Conservation (phyloP, 768 basidiomycete species). For the Candolleomyces aberdarensis region DNA sequence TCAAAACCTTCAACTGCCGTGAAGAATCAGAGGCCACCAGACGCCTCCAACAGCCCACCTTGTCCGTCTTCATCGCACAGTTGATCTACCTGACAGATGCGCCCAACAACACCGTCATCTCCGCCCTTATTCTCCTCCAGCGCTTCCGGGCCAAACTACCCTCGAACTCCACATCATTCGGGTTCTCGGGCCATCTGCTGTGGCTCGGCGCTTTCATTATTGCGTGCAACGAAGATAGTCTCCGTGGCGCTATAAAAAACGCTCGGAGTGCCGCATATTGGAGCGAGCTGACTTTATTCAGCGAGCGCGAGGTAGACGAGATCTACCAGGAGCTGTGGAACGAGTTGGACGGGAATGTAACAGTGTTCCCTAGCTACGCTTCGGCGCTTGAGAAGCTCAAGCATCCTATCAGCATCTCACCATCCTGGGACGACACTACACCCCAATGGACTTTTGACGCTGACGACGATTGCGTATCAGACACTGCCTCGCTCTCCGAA, state of each 20-base stretch:
- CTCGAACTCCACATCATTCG: not conserved
- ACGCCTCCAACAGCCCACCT: slow-evolving; percentile 4
- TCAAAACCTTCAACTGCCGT: slow-evolving; percentile 6
- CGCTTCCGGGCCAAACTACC: slow-evolving; percentile 13
- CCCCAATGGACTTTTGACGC: not conserved
- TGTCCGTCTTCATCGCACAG: slow-evolving; percentile 16
- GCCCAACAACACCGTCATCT: slow-evolving; percentile 12
- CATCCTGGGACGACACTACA: not conserved
- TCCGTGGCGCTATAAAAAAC: slow-evolving; percentile 3
- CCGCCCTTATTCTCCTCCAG: slow-evolving; percentile 16
- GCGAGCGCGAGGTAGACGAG: slow-evolving; percentile 9
- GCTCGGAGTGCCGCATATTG: slow-evolving; percentile 12
- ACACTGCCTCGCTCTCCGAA: not conserved
- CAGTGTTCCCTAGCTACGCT: slow-evolving; percentile 14
- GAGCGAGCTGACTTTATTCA: slow-evolving; percentile 11
- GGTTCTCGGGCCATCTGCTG: slow-evolving; percentile 13
- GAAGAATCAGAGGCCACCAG: slow-evolving; percentile 3
- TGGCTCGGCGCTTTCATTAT: slow-evolving; percentile 16
- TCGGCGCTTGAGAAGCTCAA: slow-evolving; percentile 11
- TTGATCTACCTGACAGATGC: slow-evolving; percentile 12
- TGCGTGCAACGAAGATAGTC: slow-evolving; percentile 14
- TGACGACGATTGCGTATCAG: not conserved
- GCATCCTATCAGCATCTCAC: slow-evolving; percentile 1
- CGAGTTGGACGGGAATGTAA: slow-evolving; percentile 13
- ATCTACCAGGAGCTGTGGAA: slow-evolving; percentile 10